These are phyloP conservation scores for Picea abies DNA, from an alignment of 83 land plant species.

Conservation along the genomic window DNA sequence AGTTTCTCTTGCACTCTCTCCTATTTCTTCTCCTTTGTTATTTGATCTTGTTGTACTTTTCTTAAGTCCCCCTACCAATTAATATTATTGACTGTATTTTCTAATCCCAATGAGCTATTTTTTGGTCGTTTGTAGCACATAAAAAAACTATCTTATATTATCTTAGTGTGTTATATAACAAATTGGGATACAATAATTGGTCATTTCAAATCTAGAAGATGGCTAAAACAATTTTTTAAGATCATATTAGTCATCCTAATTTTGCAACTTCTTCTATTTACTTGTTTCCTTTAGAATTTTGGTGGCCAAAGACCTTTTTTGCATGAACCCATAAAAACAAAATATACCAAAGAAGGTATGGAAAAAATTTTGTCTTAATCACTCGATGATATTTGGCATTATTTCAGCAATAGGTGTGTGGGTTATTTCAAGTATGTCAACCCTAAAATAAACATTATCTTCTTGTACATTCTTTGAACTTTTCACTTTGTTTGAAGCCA, in stretches of 20 bases:
- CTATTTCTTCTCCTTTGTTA: too few relatives aligned
- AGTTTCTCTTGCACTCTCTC: too few relatives aligned
- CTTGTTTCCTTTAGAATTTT: not conserved
- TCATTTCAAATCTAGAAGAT: not conserved
- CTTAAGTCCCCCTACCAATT: too few relatives aligned
- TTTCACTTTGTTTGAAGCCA: too few relatives aligned
- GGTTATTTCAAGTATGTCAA: not conserved
- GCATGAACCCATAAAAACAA: not conserved
- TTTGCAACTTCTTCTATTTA: not conserved
- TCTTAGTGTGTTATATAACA: not conserved
- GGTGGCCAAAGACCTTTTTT: not conserved
- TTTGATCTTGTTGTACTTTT: too few relatives aligned
- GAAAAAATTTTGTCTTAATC: not conserved
- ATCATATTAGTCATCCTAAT: not conserved
- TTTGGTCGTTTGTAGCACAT: too few relatives aligned
- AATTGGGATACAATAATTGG: not conserved
- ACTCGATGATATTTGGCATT: not conserved
- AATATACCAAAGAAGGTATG: not conserved
- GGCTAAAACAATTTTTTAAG: not conserved
- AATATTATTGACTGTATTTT: too few relatives aligned
- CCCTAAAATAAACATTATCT: too few relatives aligned
- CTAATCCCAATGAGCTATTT: too few relatives aligned
- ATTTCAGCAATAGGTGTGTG: not conserved
- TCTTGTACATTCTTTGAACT: too few relatives aligned
- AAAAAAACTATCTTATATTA: not conserved